Evolutionary conservation across 202 grass and related monocot species (phyloP), one percentile per base, ranked within the genome.

Genomic region (Eragrostis tef): DNA sequence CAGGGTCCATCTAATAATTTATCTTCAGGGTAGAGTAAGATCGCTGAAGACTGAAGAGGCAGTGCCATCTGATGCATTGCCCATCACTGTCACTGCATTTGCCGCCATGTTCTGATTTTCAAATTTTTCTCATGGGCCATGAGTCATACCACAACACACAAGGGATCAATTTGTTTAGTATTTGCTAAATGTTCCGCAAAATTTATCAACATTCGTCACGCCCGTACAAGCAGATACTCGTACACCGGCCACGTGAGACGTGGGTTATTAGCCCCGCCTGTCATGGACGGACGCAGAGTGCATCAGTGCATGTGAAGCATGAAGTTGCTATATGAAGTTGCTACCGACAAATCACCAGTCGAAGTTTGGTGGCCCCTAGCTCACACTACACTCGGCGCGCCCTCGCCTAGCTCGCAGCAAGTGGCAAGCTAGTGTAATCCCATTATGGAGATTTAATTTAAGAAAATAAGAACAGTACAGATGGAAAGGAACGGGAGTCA

Each of bases 81-180:
- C 50, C 51, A 17, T 72, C 43, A 21, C 57, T 22, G 57, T n/a
- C 43, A 21, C 57, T 22, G 57, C 22, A 27, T 5, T 61, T 4
- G 57, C 56, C 34, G 34, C 3, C 34, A 39, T 39, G 34, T 39
- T 39, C 34, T 39, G 34, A 5, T 39, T 39, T 39, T 39, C 4
- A 39, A 39, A 39, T 5, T 50, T 50, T 1, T 24, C 24, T 64
- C 13, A 20, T 26, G 27, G 25, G 2, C 44, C 13, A 4, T 9
- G 68, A 39, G 34, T 73, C 69, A 82, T 27, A 29, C 43, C 54
- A 46, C 67, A 41, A 67, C 43, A 12, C 46, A 48, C 46, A 11
- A 24, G n/a, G 56, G 14, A 6, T 42, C n/a, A 12, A 12, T 0
- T 7, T 57, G 8, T 6, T 62, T 2, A n/a, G n/a, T 19, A 67